Base-by-base conservation (phyloP, 192 early-diverging fungal genomes). In the Coemansia sp. region DNA sequence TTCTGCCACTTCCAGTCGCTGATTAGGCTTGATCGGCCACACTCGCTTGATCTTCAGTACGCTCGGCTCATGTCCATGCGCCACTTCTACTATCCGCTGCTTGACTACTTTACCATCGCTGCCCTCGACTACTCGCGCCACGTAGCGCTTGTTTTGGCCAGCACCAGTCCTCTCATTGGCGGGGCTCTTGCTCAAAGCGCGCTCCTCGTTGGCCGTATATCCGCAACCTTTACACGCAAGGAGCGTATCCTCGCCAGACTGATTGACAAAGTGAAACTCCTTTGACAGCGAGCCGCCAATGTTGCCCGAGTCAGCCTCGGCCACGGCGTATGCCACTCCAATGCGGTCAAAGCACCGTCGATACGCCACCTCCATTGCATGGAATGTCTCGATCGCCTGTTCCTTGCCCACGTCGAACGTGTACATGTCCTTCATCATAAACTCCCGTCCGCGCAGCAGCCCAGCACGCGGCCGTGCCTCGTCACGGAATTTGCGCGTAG, bases 351-450 rank as follows among this genome's bases (percentile, higher is more conserved):
- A 90, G 22, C 94, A 94, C 54, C 81, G 82, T 46, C 88, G 82
- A 69, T 97, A 97, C 16, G 95, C 94, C 15, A 44, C 69, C 51
- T 86, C 81, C n/a, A 97, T 85, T 20, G 88, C 78, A 20, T 91
- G 80, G 73, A 96, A 97, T 0, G 96, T 91, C n/a, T 75, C 79
- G 33, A 90, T 76, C 0, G 96, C 93, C 41, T 85, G 85, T 16
- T 90, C 76, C 65, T 86, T 76, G 1, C 87, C 86, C 4, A 78
- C 86, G 74, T 97, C 95, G 78, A 97, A 97, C 9, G 92, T 88
- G 76, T 97, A 96, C 72, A 97, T 75, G 79, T 97, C 96, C 77
- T 96, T 97, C 96, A 97, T 97, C n/a, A 95, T 74, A 76, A 97
- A 97, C 75, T 97, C 96, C 36, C 93, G 89, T 3, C 88, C 95